Base-by-base conservation (phyloP, 352 stramenopile genomes). In the Globisporangium emineosum region DNA sequence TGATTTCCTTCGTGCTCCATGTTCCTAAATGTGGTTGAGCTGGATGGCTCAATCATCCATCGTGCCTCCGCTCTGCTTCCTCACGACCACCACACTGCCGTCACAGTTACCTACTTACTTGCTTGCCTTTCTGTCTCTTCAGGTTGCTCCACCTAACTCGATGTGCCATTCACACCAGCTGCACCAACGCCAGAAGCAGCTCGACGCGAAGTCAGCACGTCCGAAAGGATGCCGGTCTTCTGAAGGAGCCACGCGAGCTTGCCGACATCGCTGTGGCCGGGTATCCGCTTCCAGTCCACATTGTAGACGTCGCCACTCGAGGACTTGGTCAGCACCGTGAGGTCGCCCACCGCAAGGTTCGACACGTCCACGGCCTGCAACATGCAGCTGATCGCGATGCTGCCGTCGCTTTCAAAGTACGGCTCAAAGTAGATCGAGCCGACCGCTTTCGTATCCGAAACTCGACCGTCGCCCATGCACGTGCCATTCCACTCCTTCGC, bases 231-330 rank as follows among this genome's bases (percentile, higher is more conserved):
- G 7, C 62, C 70, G 15, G 82, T 89, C 64, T 86, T 81, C 65
- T 89, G 77, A 45, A 91, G 76, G 21, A 96, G 76, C 85, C 83
- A 94, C 25, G 78, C 63, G 42, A 94, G 73, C 60, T 93, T 93
- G 52, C 68, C 71, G 1, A 74, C 63, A 63, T 96, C 87, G 57
- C 79, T 92, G 53, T 66, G 66, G 29, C 87, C 85, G 30, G 87
- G 87, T 85, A 96, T 91, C 76, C 76, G 75, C 53, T 76, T 76
- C 87, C 87, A 96, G n/a, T 91, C 77, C 10, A 96, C 68, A 12
- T 80, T 80, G 63, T 86, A 67, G 43, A 86, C 68, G 37, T 84
- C 77, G 8, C 75, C 72, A 17, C 76, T 79, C 49, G 72, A 65
- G 33, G 70, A 77, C 53, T 81, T 81, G 10, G 75, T 70, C 13